These are phyloP conservation scores for Trichosporon inkin DNA, from an alignment of 1,284 basidiomycete genomes.

Conservation along the genomic window DNA sequence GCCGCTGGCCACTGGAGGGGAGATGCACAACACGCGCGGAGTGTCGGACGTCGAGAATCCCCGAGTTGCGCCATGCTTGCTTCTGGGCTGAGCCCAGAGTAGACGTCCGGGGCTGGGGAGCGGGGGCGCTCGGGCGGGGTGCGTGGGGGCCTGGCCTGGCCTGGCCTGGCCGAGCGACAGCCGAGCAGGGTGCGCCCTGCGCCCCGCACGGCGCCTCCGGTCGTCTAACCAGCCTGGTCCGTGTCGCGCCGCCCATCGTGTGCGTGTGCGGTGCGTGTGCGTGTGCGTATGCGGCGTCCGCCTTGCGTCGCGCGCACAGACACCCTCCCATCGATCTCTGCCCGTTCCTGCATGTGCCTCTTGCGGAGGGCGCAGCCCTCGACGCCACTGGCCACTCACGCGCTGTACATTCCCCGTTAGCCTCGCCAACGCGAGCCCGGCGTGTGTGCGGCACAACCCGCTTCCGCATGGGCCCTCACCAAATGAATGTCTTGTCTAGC, in stretches of 20 bases:
- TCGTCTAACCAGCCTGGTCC: too few relatives aligned
- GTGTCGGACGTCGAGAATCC: slow-evolving; percentile 1
- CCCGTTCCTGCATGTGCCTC: neutral
- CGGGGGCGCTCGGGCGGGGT: slow-evolving; percentile 6
- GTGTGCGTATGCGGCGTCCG: neutral
- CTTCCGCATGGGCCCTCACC: too few relatives aligned
- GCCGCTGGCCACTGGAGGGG: neutral
- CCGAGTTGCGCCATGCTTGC: neutral
- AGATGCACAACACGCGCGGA: neutral
- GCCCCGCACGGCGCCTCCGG: neutral
- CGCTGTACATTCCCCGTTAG: too few relatives aligned
- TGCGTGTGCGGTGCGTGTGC: neutral
- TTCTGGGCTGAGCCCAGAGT: neutral
- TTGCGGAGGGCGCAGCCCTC: neutral
- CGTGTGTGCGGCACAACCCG: too few relatives aligned
- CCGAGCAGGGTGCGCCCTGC: neutral
- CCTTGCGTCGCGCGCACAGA: neutral
- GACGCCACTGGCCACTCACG: too few relatives aligned
- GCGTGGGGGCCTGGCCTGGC: neutral
- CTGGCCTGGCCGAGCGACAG: neutral
- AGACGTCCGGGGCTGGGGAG: neutral
- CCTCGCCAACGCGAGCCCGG: too few relatives aligned
- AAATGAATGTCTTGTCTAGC: too few relatives aligned
- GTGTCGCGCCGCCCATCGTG: neutral
- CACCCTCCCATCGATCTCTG: neutral